phyloP scores from a whole-genome alignment of 306 rosid genomes.

The Lathyrus tuberosus region DNA sequence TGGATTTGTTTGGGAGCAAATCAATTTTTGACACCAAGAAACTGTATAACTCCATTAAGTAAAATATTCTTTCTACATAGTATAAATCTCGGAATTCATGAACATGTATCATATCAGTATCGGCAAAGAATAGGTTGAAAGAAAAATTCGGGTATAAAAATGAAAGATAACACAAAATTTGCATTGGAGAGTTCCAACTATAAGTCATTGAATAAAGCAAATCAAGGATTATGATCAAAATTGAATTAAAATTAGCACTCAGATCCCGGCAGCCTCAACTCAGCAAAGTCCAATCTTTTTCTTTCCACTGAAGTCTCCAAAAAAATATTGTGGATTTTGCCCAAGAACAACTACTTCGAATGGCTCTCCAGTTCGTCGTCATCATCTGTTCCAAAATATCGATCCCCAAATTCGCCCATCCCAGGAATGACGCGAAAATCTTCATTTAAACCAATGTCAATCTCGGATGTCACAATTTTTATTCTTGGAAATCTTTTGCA shows the following conservation, averaged over 20 bases:
- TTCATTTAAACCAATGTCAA: slow-evolving; percentile 75
- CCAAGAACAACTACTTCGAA: slow-evolving; percentile 43
- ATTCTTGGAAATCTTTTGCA: slow-evolving; percentile 90
- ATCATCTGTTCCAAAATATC: slow-evolving; percentile 97
- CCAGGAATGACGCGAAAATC: slow-evolving; percentile 95
- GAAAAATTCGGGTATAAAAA: slow-evolving; percentile 26
- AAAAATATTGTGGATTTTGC: slow-evolving; percentile 34
- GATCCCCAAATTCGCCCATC: slow-evolving; percentile 99
- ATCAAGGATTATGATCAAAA: slow-evolving; percentile 44
- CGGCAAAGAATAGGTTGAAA: slow-evolving; percentile 20
- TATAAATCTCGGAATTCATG: neutral
- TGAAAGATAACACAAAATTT: slow-evolving; percentile 33
- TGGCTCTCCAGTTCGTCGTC: slow-evolving; percentile 60
- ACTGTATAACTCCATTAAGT: neutral
- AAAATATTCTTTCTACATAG: neutral
- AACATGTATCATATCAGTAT: slow-evolving; percentile 27
- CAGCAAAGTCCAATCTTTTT: slow-evolving; percentile 37
- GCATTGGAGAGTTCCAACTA: slow-evolving; percentile 31
- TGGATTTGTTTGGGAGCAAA: neutral
- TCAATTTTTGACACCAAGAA: neutral
- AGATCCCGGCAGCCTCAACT: slow-evolving; percentile 37
- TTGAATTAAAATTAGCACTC: slow-evolving; percentile 39
- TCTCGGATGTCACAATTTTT: slow-evolving; percentile 97
- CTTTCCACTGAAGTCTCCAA: slow-evolving; percentile 30
- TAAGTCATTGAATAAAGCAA: slow-evolving; percentile 24